phyloP scores from a whole-genome alignment of 2,329 filamentous ascomycete genomes.

The Penicillium sp. region DNA sequence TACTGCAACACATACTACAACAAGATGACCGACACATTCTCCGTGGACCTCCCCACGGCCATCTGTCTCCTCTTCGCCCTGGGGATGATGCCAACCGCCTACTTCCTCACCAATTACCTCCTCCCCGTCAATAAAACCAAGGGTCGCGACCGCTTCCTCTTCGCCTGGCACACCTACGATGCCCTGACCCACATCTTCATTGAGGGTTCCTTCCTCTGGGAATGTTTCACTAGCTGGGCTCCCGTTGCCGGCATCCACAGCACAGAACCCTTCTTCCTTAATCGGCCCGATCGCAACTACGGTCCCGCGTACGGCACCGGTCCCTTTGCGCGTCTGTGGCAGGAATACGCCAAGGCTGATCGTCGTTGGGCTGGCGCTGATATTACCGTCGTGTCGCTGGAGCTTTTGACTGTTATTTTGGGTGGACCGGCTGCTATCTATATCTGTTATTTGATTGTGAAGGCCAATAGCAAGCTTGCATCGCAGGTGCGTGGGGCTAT shows the following conservation, averaged over 20 bases:
- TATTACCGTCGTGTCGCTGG: conserved; percentile 58
- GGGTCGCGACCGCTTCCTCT: conserved; percentile 68
- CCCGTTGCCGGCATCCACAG: conserved; percentile 40
- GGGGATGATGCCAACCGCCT: conserved; percentile 55
- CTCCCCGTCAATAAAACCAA: conserved; percentile 50
- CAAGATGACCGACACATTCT: conserved; percentile 27
- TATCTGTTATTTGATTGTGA: conserved; percentile 55
- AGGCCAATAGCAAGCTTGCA: conserved; percentile 18
- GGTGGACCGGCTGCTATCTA: conserved; percentile 59
- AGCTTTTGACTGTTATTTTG: conserved; percentile 61
- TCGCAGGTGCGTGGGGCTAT: conserved; percentile 23
- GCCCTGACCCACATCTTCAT: conserved; percentile 88
- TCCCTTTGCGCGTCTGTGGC: conserved; percentile 59
- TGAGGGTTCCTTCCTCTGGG: conserved; percentile 88
- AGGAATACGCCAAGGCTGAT: conserved; percentile 67
- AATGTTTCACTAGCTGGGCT: conserved; percentile 78
- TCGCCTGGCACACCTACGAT: conserved; percentile 94
- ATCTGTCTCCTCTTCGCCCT: conserved; percentile 57
- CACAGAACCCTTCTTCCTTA: conserved; percentile 52
- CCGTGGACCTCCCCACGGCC: conserved; percentile 48
- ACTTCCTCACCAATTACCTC: conserved; percentile 48
- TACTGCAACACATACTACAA: background rate
- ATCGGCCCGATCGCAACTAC: conserved; percentile 55
- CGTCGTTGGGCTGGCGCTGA: conserved; percentile 61
- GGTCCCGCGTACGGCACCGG: conserved; percentile 58